phyloP scores from a whole-genome alignment of 2,329 filamentous ascomycete genomes.

The Corinectria fuckeliana region DNA sequence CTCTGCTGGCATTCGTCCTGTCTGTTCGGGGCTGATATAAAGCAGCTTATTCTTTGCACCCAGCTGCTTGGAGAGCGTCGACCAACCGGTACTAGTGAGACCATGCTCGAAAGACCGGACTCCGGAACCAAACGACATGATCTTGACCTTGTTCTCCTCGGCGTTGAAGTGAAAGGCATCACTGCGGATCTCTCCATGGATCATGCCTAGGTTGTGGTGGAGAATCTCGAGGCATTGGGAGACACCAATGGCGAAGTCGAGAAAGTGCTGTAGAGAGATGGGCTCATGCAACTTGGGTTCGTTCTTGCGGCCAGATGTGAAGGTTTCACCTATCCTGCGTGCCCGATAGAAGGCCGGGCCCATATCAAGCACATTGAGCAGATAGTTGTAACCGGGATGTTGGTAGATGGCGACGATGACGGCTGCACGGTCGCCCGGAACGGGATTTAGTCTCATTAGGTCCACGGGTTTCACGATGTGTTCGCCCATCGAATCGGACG shows the following conservation, averaged over 20 bases:
- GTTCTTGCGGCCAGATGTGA: constrained; percentile 52
- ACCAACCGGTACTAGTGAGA: constrained; percentile 85
- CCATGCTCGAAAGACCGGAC: constrained; percentile 90
- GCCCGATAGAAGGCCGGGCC: constrained; percentile 75
- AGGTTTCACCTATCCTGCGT: constrained; percentile 58
- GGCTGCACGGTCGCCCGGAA: constrained; percentile 71
- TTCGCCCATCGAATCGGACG: constrained; percentile 73
- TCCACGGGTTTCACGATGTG: constrained; percentile 86
- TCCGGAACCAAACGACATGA: constrained; percentile 87
- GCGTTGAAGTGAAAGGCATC: constrained; percentile 89
- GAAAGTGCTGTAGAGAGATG: constrained; percentile 76
- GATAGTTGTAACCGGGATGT: constrained; percentile 74
- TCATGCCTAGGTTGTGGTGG: constrained; percentile 85
- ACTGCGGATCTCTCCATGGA: constrained; percentile 89
- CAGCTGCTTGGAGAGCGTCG: constrained; percentile 78
- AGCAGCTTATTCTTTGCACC: constrained; percentile 89
- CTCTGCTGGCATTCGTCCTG: constrained; percentile 88
- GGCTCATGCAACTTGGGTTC: constrained; percentile 60
- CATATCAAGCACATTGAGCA: constrained; percentile 75
- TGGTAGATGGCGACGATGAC: constrained; percentile 84
- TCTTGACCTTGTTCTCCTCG: constrained; percentile 73
- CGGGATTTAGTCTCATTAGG: constrained; percentile 72
- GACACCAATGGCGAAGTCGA: constrained; percentile 91
- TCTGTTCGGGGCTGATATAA: constrained; percentile 94
- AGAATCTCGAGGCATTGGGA: constrained; percentile 85